Conservation (phyloP, 371 early-diverging fungal genomes). For the Dipsacomyces acuminosporus region DNA sequence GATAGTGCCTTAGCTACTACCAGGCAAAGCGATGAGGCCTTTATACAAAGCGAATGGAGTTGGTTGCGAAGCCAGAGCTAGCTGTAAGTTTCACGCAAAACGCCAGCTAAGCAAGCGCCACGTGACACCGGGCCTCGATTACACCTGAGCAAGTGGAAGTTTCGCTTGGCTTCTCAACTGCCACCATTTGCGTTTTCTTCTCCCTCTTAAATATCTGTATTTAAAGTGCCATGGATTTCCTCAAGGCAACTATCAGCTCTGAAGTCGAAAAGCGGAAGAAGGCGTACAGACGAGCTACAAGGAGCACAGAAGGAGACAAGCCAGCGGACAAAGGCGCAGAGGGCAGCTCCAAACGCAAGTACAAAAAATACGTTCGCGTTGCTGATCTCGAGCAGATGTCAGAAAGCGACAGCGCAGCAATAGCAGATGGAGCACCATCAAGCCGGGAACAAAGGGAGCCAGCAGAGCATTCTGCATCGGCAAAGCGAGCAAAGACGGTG, state of each 20-base stretch:
- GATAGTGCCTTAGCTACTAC: too few species aligned
- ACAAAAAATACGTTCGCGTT: slow-evolving; percentile 44
- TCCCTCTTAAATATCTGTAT: slow-evolving; percentile 1
- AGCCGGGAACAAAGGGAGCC: background rate
- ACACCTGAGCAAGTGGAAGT: too few species aligned
- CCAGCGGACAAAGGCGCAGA: background rate
- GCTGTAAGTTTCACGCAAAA: too few species aligned
- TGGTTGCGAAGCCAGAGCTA: too few species aligned
- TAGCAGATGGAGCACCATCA: slow-evolving; percentile 2
- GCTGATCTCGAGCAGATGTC: slow-evolving; percentile 35
- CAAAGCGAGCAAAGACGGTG: background rate
- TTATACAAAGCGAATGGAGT: too few species aligned
- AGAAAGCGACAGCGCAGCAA: slow-evolving; percentile 3
- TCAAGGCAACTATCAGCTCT: slow-evolving; percentile 56
- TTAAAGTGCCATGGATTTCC: slow-evolving; percentile 60
- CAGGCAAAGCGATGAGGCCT: too few species aligned
- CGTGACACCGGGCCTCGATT: too few species aligned
- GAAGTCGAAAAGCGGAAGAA: slow-evolving; percentile 69
- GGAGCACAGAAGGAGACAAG: slow-evolving; percentile 35
- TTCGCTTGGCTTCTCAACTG: too few species aligned
- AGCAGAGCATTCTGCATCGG: background rate
- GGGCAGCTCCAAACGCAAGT: slow-evolving; percentile 49
- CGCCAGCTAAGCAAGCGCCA: too few species aligned
- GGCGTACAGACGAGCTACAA: slow-evolving; percentile 45
- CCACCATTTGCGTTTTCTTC: too few species aligned